Evolutionary conservation across 2,329 filamentous ascomycete species (phyloP), one percentile per base, ranked within the genome.

Genomic region (Neofusicoccum sp.): DNA sequence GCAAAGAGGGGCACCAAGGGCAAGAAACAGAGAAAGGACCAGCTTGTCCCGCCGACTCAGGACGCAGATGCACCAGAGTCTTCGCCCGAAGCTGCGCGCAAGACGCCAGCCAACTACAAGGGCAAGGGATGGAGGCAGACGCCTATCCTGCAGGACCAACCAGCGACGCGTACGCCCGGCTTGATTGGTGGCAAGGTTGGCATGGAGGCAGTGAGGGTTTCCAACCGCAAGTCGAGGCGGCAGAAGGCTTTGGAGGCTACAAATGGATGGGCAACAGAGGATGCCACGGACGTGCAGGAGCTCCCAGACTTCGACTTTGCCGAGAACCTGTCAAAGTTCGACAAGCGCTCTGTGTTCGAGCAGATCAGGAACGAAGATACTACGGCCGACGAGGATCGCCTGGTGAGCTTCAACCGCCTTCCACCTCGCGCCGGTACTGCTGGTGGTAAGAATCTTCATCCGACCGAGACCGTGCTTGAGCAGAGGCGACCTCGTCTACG

Each of bases 241-340:
- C 81, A 82, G 67, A 80, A 79, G 63, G 80, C 78, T 71, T 76
- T 76, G 72, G 83, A 86, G 63, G 80, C 84, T 61, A 77, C 92
- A 47, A 96, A 92, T 73, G 94, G 92, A 3, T 98, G 94, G 93
- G 93, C 92, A 3, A 97, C 94, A 0, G 95, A 97, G 73, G 94
- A 98, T 71, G 93, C 94, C 28, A 97, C 92, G 0, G 95, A 98
- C 73, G 91, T 95, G 28, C 91, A 94, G 77, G 94, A 96, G 73
- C 86, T 95, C 82, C 92, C 91, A 9, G 95, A 98, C 65, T 98
- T 98, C 70, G 94, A 98, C 76, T 98, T 98, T 71, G 89, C 91
- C 70, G 88, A 87, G 61, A 93, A 93, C 67, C 83, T 98, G 36
- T 93, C 92, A 50, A 96, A 97, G 72, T 98, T 98, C 70, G 93